phyloP scores from a whole-genome alignment of 176 grass and related monocot species.

The Tillandsia fasciculata region DNA sequence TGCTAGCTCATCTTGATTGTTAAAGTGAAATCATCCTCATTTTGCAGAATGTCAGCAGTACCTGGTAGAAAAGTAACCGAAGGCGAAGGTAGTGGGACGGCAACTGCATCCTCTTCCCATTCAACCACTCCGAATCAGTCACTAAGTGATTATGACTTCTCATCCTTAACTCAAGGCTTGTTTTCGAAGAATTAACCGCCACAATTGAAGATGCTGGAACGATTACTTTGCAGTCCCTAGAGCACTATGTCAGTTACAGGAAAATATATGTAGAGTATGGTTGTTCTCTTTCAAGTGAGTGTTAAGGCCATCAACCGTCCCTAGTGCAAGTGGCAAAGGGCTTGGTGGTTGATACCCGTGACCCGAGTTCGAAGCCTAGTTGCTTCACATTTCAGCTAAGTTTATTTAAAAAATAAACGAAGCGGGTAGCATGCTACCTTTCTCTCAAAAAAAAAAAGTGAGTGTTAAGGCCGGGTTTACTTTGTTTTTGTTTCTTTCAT shows the following conservation, averaged over 20 bases:
- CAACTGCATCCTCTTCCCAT: constrained; percentile 12
- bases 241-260: neutral
- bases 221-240: constrained; percentile 1
- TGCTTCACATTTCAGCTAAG: no score
- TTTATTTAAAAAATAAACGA: no score
- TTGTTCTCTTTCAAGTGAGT: neutral
- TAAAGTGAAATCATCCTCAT: neutral
- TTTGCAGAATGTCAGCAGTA: constrained; percentile 17
- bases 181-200: constrained; percentile 22
- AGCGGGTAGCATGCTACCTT: no score
- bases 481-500: neutral
- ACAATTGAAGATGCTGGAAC: constrained; percentile 2
- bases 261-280: neutral
- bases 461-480: neutral
- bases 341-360: no score
- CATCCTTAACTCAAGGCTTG: constrained; percentile 28
- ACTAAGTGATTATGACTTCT: constrained; percentile 31
- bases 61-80: constrained; percentile 4
- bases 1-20: neutral
- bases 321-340: no score
- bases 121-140: constrained; percentile 27
- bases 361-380: no score
- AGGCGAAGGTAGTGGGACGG: neutral
- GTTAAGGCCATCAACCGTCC: no score
- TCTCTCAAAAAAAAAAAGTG: no score